Conservation (phyloP, 1,284 basidiomycete genomes). For the Vanrija humicola region DNA sequence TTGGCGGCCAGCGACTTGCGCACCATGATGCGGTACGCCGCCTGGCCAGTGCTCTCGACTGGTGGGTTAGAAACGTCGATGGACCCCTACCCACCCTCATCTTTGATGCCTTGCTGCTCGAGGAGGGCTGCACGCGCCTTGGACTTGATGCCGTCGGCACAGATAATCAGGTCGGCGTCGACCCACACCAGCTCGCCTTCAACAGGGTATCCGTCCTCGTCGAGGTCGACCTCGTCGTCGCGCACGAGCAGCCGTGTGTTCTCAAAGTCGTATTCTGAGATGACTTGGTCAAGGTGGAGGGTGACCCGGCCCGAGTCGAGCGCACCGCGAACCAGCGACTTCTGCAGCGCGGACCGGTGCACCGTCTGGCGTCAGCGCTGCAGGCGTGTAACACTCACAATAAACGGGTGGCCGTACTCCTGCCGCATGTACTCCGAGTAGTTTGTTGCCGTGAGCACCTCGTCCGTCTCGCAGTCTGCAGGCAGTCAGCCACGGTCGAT, state of each 20-base stretch:
- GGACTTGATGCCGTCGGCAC: conserved; percentile 45
- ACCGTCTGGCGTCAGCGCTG: conserved; percentile 22
- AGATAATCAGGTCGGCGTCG: conserved; percentile 41
- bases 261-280: conserved; percentile 39
- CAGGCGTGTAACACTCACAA: conserved; percentile 14
- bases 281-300: conserved; percentile 26
- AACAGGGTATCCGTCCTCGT: background rate
- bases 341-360: conserved; percentile 43
- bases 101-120: conserved; percentile 29
- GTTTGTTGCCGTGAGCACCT: conserved; percentile 29
- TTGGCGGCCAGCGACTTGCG: conserved; percentile 28
- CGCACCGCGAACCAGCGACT: conserved; percentile 31
- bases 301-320: conserved; percentile 30
- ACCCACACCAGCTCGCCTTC: conserved; percentile 26
- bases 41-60: conserved; percentile 47
- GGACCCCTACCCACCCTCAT: conserved; percentile 14
- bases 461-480: conserved; percentile 34
- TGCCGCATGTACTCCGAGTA: conserved; percentile 32
- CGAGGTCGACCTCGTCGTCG: conserved; percentile 11
- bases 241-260: conserved; percentile 27
- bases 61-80: background rate
- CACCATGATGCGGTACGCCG: conserved; percentile 47
- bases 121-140: conserved; percentile 36
- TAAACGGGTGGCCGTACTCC: conserved; percentile 35
- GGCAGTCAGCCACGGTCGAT: background rate